Conservation (phyloP, 148 eudicot species). For the Fallopia convolvulus region DNA sequence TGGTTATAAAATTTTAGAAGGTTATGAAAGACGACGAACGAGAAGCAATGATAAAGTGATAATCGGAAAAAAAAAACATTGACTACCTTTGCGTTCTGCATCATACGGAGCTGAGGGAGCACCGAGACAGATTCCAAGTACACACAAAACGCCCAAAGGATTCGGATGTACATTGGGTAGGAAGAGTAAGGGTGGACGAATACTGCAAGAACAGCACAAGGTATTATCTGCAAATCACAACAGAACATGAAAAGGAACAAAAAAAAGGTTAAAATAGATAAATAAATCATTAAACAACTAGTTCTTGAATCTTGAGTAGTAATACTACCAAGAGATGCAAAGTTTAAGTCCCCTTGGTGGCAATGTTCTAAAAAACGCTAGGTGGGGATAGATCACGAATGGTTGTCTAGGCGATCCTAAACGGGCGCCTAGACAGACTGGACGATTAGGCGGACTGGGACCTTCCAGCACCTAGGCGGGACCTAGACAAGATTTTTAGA, state of each 20-base stretch:
- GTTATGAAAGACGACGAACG: not conserved
- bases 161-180: slow-evolving; percentile 17
- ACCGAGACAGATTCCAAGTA: slow-evolving; percentile 69
- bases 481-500: too few species aligned
- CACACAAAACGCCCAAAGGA: slow-evolving; percentile 60
- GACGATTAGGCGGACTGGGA: too few species aligned
- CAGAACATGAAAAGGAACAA: not conserved
- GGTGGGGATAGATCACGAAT: too few species aligned
- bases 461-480: too few species aligned
- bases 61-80: not conserved
- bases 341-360: too few species aligned
- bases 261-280: not conserved
- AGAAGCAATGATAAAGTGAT: not conserved
- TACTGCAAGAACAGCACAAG: slow-evolving; percentile 53
- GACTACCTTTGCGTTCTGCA: slow-evolving; percentile 75
- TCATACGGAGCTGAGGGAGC: slow-evolving; percentile 72
- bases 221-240: slow-evolving; percentile 40
- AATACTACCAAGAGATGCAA: too few species aligned
- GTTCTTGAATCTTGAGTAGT: too few species aligned
- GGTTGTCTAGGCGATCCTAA: too few species aligned
- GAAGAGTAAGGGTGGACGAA: slow-evolving; percentile 44
- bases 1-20: too few species aligned
- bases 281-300: not conserved
- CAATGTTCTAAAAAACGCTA: too few species aligned
- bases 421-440: too few species aligned